Base-by-base conservation (phyloP, 2,329 filamentous ascomycete genomes). In the Ophiostoma ulmi region DNA sequence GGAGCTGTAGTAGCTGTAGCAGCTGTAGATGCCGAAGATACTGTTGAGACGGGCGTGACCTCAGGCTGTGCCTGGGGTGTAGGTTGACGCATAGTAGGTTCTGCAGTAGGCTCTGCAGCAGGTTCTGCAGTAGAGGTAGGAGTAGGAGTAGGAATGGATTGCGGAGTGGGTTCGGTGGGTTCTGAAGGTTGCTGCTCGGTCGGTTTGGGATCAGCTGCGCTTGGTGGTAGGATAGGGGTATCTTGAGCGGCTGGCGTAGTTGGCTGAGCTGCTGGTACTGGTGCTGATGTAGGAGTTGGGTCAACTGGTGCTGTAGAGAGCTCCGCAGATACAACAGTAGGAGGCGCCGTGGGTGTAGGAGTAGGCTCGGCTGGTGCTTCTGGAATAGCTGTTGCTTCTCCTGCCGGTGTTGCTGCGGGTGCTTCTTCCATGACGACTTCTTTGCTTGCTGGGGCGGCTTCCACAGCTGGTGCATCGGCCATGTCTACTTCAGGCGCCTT, bases 381-480 rank as follows among this genome's bases (percentile, higher is more conserved):
- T 22, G 52, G n/a, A 31, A 31, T 31, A 31, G 58, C 8, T 5
- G 58, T 3, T 31, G 58, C n/a, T 48, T 13, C 44, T 22, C 10
- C 7, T 68, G 68, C 20, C 22, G 63, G 14, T 22, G 17, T n/a
- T 38, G 31, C 14, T 22, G 38, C 14, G 3, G 64, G 1, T 26
- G 65, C 35, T 5, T 65, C 63, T 10, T 41, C 63, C 35, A 39
- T 39, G 20, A 14, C 36, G 4, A 14, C 36, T 5, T 39, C 36
- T 65, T 36, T 65, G 35, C 35, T 22, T 26, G 17, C n/a, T n/a
- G 63, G 36, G 10, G 63, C 35, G 26, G 22, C 58, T 31, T 36
- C 58, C n/a, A 36, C 22, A 35, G 35, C 41, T n/a, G 66, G 66
- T 17, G 63, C 67, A 35, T 69, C 67, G 5, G 68, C 35, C 70